Percentiles rank a stretch among this genome's conserved stretches.
Evolutionary conservation across 2,329 filamentous ascomycete genomes (phyloP).

Genomic region (Capronia americana): DNA sequence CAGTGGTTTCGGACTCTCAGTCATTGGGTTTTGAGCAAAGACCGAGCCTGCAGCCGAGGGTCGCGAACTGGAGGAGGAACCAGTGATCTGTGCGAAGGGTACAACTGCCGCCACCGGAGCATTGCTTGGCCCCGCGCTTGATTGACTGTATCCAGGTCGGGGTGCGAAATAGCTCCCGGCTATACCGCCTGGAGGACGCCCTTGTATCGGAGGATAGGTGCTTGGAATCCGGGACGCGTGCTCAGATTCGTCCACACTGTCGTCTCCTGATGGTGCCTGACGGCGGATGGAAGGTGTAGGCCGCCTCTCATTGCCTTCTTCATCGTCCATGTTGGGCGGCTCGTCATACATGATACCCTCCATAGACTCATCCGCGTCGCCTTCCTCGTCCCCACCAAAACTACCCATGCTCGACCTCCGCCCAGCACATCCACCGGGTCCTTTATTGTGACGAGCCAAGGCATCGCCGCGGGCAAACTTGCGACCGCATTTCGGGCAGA

Average conservation of each 20-base stretch:
- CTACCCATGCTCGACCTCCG: slow-evolving; percentile 83
- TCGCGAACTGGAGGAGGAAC: slow-evolving; percentile 49
- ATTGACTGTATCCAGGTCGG: slow-evolving; percentile 59
- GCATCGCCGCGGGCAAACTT: slow-evolving; percentile 96
- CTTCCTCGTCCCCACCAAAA: slow-evolving; percentile 77
- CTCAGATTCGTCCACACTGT: slow-evolving; percentile 47
- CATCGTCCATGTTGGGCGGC: slow-evolving; percentile 57
- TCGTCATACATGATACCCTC: slow-evolving; percentile 67
- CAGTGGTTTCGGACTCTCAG: slow-evolving; percentile 84
- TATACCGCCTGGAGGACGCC: slow-evolving; percentile 55
- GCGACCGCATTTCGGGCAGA: slow-evolving; percentile 91
- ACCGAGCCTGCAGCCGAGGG: slow-evolving; percentile 58
- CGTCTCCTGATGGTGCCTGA: slow-evolving; percentile 66
- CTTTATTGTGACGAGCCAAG: slow-evolving; percentile 91
- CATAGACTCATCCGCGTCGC: slow-evolving; percentile 64
- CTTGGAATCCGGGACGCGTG: slow-evolving; percentile 64
- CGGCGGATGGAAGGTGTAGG: slow-evolving; percentile 70
- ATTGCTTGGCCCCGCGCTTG: slow-evolving; percentile 56
- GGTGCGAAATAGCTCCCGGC: slow-evolving; percentile 68
- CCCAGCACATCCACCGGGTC: slow-evolving; percentile 92
- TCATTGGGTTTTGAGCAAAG: slow-evolving; percentile 76
- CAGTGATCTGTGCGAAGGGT: slow-evolving; percentile 49
- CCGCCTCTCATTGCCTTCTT: slow-evolving; percentile 52
- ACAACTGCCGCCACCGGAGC: slow-evolving; percentile 54
- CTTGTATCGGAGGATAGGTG: slow-evolving; percentile 78